Evolutionary conservation across 768 basidiomycete genomes (phyloP), one percentile per base, ranked within the genome.

Genomic region (Nidularia pulvinata): DNA sequence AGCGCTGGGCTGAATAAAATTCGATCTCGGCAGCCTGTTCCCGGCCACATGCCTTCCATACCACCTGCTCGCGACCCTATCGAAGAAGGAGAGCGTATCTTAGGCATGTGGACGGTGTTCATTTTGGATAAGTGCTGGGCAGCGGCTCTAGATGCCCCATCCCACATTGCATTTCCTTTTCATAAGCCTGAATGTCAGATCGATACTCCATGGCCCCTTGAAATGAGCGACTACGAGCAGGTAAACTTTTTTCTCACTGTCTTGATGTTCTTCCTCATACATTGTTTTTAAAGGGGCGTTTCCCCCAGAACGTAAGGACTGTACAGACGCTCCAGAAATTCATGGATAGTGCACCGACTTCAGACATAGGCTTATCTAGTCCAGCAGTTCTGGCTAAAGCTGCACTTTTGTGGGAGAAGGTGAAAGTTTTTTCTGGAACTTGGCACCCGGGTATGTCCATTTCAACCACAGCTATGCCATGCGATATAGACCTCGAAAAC

Each of bases 51-150:
- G 50, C 64, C 74, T n/a, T 65, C 62, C 47, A 34, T 60, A 4
- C 54, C 59, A 3, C 57, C 64, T 49, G 55, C 66, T 14, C 50
- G 49, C 1, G 69, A 71, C 52, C 55, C 61, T 0, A 55, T 67
- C 7, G 73, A 74, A 44, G 70, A 75, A 54, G 71, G 69, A 6
- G 74, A 75, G 55, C 63, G 68, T 39, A 70, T 75, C 14, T 58
- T 67, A 7, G 71, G 68, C 6, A 67, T 63, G 22, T 77, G 76
- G 76, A 65, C 66, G 1, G 68, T 71, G 2, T 61, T 70, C 19
- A 55, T 60, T 22, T 48, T 74, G 16, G 72, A 76, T 49, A 70
- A 68, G 46, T 56, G 59, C 7, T 81, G 78, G 77, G 71, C 79
- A 1, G 73, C 78, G 4, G 75, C 69, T 3, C 69, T 79, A 13